Percentiles rank a stretch among this genome's conserved stretches.
phyloP scores from a whole-genome alignment of 176 grass and related monocot genomes.

The Pontederia crassipes region DNA sequence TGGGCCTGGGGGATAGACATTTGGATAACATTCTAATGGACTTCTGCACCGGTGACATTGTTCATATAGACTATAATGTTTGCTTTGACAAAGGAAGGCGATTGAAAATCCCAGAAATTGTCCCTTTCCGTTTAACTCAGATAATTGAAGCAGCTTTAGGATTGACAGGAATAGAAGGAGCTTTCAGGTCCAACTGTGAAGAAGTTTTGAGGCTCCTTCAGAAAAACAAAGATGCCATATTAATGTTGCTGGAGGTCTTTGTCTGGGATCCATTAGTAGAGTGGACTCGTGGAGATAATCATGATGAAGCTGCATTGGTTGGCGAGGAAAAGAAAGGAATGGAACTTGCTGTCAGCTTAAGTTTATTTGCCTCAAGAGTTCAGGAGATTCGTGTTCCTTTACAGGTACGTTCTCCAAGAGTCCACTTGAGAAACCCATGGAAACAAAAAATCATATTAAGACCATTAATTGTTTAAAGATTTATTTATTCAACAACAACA shows the following conservation, averaged over 20 bases:
- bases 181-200: constrained; percentile 82
- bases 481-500: no score
- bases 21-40: constrained; percentile 98
- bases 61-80: constrained; percentile 98
- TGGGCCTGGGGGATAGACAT: constrained; percentile 94
- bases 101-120: constrained; percentile 97
- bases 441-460: no score
- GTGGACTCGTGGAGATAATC: constrained; percentile 82
- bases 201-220: constrained; percentile 56
- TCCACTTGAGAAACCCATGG: neutral
- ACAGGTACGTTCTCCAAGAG: constrained; percentile 44
- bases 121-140: constrained; percentile 94
- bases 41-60: constrained; percentile 73
- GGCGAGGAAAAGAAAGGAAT: constrained; percentile 99
- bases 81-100: constrained; percentile 98
- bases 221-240: constrained; percentile 92
- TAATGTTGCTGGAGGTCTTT: constrained; percentile 97
- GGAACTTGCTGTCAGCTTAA: constrained; percentile 96
- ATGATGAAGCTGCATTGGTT: constrained; percentile 86
- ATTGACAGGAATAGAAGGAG: constrained; percentile 71
- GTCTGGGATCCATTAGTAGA: constrained; percentile 91
- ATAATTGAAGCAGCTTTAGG: constrained; percentile 91
- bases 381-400: constrained; percentile 96
- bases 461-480: no score
- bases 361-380: constrained; percentile 90